phyloP scores from a whole-genome alignment of 176 grass and related monocot species.

The Rhipidocladum racemiflorum region DNA sequence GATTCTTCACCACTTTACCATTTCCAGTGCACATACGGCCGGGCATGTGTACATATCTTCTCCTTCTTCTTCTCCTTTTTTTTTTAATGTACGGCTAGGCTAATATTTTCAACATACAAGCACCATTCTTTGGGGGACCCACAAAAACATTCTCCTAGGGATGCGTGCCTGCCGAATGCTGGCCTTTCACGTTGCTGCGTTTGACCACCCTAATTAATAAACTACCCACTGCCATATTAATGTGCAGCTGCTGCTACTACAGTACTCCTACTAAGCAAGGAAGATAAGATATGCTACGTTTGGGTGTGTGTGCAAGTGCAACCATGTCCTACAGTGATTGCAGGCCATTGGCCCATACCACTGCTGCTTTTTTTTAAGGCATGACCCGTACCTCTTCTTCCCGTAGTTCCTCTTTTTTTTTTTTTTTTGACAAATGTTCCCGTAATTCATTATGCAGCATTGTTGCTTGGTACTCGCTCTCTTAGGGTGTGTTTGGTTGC shows the following conservation, averaged over 20 bases:
- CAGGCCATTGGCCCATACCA: not conserved
- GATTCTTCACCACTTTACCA: slow-evolving; percentile 28
- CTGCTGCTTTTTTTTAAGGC: too few relatives aligned
- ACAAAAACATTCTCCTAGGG: slow-evolving; percentile 51
- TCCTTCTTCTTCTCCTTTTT: too few relatives aligned
- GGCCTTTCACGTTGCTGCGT: not conserved
- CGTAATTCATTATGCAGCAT: too few relatives aligned
- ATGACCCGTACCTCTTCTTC: not conserved
- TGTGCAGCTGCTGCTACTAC: slow-evolving; percentile 7
- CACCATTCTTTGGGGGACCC: slow-evolving; percentile 14
- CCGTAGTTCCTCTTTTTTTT: not conserved
- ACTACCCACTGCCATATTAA: slow-evolving; percentile 6
- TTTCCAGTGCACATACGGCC: not conserved
- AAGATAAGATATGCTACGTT: slow-evolving; percentile 40
- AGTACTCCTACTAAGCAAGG: not conserved
- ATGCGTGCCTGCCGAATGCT: not conserved
- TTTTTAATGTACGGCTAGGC: not conserved
- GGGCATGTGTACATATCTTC: not conserved
- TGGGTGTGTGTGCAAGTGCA: slow-evolving; percentile 34
- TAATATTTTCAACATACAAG: not conserved
- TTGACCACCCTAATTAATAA: slow-evolving; percentile 28
- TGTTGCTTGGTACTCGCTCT: not conserved
- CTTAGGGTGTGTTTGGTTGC: too few relatives aligned
- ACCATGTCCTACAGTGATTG: slow-evolving; percentile 27
- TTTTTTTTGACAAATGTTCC: too few relatives aligned